These are phyloP conservation scores for Xylariaceae sp. DNA, from an alignment of 2,329 filamentous ascomycete genomes.

Conservation along the genomic window DNA sequence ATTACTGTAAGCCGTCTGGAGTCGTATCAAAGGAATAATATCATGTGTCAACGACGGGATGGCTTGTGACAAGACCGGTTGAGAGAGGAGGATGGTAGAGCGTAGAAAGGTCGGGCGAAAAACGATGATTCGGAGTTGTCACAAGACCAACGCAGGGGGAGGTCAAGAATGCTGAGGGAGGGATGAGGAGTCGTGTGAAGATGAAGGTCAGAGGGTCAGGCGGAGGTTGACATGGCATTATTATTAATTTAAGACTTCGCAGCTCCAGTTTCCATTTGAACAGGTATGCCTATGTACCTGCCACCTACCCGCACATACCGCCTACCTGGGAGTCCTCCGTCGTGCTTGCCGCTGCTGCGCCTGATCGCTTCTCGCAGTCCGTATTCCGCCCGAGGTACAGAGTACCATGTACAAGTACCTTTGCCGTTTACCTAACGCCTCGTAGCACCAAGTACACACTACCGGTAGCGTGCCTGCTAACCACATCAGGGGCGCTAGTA, in stretches of 20 bases:
- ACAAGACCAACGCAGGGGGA: conserved; percentile 2
- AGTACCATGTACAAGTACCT: not conserved
- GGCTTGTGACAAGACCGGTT: not conserved
- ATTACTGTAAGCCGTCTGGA: not conserved
- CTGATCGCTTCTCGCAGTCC: not conserved
- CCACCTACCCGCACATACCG: too few relatives aligned
- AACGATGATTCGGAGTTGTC: conserved; percentile 1
- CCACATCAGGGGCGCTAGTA: too few relatives aligned
- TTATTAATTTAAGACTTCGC: not conserved
- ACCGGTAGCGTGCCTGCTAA: too few relatives aligned
- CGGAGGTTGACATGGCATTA: conserved; percentile 14
- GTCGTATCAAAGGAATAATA: not conserved
- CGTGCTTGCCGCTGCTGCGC: not conserved
- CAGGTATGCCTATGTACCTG: not conserved
- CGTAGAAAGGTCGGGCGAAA: conserved; percentile 1
- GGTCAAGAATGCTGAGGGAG: conserved; percentile 4
- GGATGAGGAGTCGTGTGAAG: conserved; percentile 2
- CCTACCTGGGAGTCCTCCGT: not conserved
- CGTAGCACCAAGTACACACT: too few relatives aligned
- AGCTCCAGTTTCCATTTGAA: not conserved
- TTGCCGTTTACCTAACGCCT: too few relatives aligned
- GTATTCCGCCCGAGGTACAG: not conserved
- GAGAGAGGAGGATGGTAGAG: not conserved
- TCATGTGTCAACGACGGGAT: not conserved
- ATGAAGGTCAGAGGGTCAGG: conserved; percentile 3